Conservation (phyloP, 257 asterid species). For the Ballota nigra region DNA sequence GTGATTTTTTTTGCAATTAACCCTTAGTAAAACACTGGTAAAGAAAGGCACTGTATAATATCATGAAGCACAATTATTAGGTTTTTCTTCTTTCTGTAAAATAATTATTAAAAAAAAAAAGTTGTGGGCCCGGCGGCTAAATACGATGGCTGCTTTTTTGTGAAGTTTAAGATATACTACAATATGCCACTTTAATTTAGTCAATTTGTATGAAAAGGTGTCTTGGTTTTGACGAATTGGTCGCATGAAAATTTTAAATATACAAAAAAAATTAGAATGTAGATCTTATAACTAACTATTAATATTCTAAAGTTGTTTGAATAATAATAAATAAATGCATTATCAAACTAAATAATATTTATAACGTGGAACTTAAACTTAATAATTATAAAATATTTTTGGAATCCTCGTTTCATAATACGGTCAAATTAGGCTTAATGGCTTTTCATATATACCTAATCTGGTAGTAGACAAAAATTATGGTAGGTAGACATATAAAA, state of each 20-base stretch:
- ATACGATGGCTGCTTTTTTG: not conserved
- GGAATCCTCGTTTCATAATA: not conserved
- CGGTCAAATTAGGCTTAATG: not conserved
- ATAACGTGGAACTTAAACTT: not conserved
- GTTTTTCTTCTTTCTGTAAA: no score
- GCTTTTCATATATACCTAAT: not conserved
- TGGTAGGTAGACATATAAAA: not conserved
- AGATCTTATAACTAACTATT: not conserved
- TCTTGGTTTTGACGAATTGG: not conserved
- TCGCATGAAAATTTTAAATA: not conserved
- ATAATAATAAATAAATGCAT: not conserved
- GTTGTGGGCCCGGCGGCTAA: conserved; percentile 27
- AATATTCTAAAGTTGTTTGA: no score
- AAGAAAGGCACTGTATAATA: no score
- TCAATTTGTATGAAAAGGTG: not conserved
- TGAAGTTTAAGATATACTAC: not conserved
- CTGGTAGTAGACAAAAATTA: not conserved
- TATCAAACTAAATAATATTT: not conserved
- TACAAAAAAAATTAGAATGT: no score
- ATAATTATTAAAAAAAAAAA: no score
- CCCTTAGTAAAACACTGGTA: no score
- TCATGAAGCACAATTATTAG: no score
- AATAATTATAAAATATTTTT: not conserved
- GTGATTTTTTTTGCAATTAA: no score
- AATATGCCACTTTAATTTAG: not conserved